These are phyloP conservation scores for Ramaria rubella DNA, from an alignment of 768 basidiomycete genomes.

Conservation along the genomic window DNA sequence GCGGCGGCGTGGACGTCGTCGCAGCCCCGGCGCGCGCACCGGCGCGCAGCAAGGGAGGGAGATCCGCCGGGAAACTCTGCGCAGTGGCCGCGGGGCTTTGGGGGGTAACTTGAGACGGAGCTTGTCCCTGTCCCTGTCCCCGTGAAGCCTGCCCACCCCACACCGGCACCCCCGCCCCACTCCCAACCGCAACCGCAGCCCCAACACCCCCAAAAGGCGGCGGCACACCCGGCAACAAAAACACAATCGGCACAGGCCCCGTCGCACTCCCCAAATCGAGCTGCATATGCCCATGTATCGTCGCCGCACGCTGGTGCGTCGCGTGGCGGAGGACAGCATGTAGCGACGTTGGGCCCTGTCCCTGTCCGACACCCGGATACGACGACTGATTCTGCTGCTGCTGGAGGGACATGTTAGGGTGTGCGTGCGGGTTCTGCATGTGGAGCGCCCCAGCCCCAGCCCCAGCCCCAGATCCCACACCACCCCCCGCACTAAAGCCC, in stretches of 20 bases:
- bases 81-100: no score
- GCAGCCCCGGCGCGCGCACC: no score
- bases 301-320: conserved; percentile 33
- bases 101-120: no score
- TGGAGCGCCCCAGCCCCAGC: not conserved
- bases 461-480: no score
- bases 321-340: not conserved
- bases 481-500: no score
- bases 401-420: not conserved
- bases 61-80: no score
- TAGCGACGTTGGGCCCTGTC: no score
- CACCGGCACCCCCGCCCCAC: not conserved
- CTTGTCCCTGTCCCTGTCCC: no score
- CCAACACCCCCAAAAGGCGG: not conserved
- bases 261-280: conserved; percentile 41
- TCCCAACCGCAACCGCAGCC: not conserved
- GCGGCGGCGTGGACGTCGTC: no score
- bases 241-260: conserved; percentile 58
- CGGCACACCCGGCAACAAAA: conserved; percentile 18
- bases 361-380: not conserved
- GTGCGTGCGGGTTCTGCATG: conserved; percentile 8
- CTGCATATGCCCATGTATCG: conserved; percentile 56
- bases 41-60: no score
- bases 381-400: not conserved
- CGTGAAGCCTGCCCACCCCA: no score